phyloP scores from a whole-genome alignment of 441 rosid genomes.

The Sinapis alba region DNA sequence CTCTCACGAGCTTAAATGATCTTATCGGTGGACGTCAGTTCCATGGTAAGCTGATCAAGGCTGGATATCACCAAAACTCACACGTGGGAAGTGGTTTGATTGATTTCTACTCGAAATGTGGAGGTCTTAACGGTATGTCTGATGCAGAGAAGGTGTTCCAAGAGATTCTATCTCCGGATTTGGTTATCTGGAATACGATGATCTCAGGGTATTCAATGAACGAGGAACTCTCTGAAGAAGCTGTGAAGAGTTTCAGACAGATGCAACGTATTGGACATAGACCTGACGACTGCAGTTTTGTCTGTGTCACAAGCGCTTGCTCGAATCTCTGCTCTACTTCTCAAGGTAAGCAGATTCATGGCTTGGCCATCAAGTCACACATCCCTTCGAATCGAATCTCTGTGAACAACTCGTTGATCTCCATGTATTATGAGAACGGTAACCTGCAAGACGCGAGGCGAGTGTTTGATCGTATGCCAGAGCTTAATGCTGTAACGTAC shows the following conservation, averaged over 20 bases:
- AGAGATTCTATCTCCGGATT: slow-evolving; percentile 63
- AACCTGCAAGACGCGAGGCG: slow-evolving; percentile 63
- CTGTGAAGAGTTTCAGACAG: slow-evolving; percentile 61
- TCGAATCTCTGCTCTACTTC: slow-evolving; percentile 75
- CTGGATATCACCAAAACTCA: slow-evolving; percentile 67
- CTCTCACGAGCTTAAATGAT: slow-evolving; percentile 60
- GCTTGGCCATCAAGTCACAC: slow-evolving; percentile 62
- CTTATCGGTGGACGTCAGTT: slow-evolving; percentile 74
- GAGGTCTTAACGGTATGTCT: slow-evolving; percentile 47
- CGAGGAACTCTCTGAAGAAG: slow-evolving; percentile 67
- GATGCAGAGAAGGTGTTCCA: slow-evolving; percentile 63
- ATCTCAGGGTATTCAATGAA: slow-evolving; percentile 76
- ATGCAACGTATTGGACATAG: slow-evolving; percentile 62
- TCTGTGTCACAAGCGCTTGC: slow-evolving; percentile 71
- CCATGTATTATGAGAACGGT: slow-evolving; percentile 79
- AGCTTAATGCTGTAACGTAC: slow-evolving; percentile 62
- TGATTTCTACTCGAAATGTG: slow-evolving; percentile 82
- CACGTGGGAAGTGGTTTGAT: slow-evolving; percentile 91
- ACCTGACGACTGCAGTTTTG: slow-evolving; percentile 89
- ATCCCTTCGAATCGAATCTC: slow-evolving; percentile 64
- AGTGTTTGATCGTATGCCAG: slow-evolving; percentile 70
- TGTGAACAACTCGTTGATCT: slow-evolving; percentile 69
- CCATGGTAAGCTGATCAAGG: slow-evolving; percentile 65
- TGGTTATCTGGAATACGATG: slow-evolving; percentile 93
- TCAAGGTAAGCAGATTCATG: slow-evolving; percentile 82